Conservation (phyloP, 768 basidiomycete genomes). For the Terana coerulea region DNA sequence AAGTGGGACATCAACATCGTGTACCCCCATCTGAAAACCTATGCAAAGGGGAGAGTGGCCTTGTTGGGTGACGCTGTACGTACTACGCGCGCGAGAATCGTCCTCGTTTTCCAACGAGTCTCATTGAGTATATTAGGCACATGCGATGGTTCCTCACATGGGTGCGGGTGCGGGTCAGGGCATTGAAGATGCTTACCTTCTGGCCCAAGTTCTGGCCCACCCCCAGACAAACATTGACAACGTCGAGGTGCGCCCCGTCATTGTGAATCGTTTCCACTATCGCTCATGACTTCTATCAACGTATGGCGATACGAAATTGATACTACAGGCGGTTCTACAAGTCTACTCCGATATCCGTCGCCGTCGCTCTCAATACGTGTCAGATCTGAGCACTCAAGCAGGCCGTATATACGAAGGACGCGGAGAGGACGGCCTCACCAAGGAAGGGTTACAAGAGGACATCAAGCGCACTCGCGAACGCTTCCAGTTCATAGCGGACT, state of each 20-base stretch:
- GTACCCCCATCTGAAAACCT: constrained; percentile 42
- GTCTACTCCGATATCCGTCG: constrained; percentile 9
- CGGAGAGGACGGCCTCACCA: constrained; percentile 3
- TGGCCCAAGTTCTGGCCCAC: constrained; percentile 7
- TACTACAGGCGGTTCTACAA: constrained; percentile 4
- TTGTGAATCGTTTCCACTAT: neutral
- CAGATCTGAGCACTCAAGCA: constrained; percentile 2
- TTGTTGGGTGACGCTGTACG: constrained; percentile 49
- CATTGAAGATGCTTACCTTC: constrained; percentile 9
- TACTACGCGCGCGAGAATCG: too few species aligned
- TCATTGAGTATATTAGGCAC: too few species aligned
- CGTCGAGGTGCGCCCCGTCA: constrained; percentile 9
- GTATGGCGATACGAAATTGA: too few species aligned
- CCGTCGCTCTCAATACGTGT: constrained; percentile 8
- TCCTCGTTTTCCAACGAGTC: too few species aligned
- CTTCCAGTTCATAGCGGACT: constrained; percentile 3
- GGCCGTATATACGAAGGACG: neutral
- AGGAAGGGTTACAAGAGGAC: constrained; percentile 5
- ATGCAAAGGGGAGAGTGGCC: constrained; percentile 40
- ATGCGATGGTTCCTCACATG: constrained; percentile 14
- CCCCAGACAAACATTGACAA: neutral
- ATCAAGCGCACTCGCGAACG: neutral
- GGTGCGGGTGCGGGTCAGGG: constrained; percentile 14
- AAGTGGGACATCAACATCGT: constrained; percentile 53
- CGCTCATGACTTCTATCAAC: neutral